Conservation (phyloP, 2,329 filamentous ascomycete species). For the Fusarium pseudoanthophilum region DNA sequence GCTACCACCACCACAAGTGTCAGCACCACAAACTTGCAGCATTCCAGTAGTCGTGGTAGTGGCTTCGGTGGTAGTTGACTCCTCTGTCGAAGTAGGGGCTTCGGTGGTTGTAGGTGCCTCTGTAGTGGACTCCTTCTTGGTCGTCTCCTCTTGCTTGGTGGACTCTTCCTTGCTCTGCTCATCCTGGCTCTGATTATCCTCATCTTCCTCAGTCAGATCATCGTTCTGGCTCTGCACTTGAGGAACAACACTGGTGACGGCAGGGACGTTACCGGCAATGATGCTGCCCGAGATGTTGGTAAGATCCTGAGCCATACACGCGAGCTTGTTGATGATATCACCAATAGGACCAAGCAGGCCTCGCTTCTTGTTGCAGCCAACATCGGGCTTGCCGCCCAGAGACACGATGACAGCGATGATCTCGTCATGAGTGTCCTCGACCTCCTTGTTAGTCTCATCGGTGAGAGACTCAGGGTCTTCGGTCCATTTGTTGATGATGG, state of each 20-base stretch:
- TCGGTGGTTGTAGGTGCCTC: slow-evolving; percentile 1
- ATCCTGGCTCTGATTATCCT: slow-evolving; percentile 7
- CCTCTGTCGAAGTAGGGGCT: not conserved
- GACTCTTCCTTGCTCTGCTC: slow-evolving; percentile 27
- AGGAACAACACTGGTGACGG: slow-evolving; percentile 5
- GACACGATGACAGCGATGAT: slow-evolving; percentile 15
- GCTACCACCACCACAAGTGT: slow-evolving; percentile 14
- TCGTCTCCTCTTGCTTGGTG: slow-evolving; percentile 10
- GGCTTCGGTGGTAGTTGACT: slow-evolving; percentile 26
- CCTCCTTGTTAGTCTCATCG: slow-evolving; percentile 27
- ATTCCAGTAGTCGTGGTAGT: slow-evolving; percentile 8
- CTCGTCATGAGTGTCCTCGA: slow-evolving; percentile 17
- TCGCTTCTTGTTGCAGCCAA: slow-evolving; percentile 25
- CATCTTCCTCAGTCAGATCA: slow-evolving; percentile 21
- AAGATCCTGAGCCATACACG: slow-evolving; percentile 27
- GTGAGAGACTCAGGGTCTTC: slow-evolving; percentile 17
- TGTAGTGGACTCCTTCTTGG: slow-evolving; percentile 5
- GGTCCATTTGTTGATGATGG: slow-evolving; percentile 33
- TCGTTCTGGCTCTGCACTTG: slow-evolving; percentile 14
- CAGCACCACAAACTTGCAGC: slow-evolving; percentile 10
- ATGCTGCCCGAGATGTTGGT: slow-evolving; percentile 13
- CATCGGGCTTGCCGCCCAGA: slow-evolving; percentile 20
- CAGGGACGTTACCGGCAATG: slow-evolving; percentile 17
- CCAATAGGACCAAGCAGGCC: slow-evolving; percentile 23
- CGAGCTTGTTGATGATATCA: slow-evolving; percentile 28